These are phyloP conservation scores for Myriosclerotinia scirpicola DNA, from an alignment of 2,329 filamentous ascomycete genomes.

Conservation along the genomic window DNA sequence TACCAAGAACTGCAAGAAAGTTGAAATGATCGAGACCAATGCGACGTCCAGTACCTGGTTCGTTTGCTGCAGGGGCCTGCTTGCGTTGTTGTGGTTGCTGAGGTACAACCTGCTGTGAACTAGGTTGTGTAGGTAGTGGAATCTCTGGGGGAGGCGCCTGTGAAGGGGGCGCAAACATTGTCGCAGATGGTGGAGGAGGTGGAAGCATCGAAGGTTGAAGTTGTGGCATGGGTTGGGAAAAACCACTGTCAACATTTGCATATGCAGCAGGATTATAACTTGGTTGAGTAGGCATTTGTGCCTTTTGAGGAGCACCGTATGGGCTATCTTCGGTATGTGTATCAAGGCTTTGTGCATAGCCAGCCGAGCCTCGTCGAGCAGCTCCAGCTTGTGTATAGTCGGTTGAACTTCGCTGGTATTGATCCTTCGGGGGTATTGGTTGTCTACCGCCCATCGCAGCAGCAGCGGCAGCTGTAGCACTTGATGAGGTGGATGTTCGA, in stretches of 20 bases:
- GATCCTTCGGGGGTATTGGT: conserved; percentile 32
- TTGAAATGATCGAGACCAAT: conserved; percentile 99
- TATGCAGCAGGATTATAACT: conserved; percentile 80
- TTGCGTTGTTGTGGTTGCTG: conserved; percentile 46
- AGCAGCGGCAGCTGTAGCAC: conserved; percentile 57
- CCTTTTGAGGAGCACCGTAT: conserved; percentile 39
- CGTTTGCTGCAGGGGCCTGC: conserved; percentile 67
- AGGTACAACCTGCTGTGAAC: conserved; percentile 40
- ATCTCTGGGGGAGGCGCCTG: conserved; percentile 38
- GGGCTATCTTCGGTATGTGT: conserved; percentile 32
- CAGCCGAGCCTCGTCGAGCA: conserved; percentile 29
- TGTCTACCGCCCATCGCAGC: conserved; percentile 43
- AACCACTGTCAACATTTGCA: conserved; percentile 58
- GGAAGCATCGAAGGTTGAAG: conserved; percentile 28
- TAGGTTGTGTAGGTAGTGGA: conserved; percentile 19
- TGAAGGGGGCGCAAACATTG: conserved; percentile 36
- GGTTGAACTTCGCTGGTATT: conserved; percentile 35
- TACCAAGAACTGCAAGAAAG: conserved; percentile 95
- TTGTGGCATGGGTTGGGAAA: conserved; percentile 45
- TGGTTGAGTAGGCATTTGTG: conserved; percentile 52
- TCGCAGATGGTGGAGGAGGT: conserved; percentile 38
- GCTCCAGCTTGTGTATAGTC: conserved; percentile 33
- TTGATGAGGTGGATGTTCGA: conserved; percentile 51
- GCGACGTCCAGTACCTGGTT: conserved; percentile 72
- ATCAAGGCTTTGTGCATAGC: conserved; percentile 32